Percentiles rank a stretch among this genome's conserved stretches.
Conservation (phyloP, 495 filamentous ascomycete species). For the Tuber brumale region DNA sequence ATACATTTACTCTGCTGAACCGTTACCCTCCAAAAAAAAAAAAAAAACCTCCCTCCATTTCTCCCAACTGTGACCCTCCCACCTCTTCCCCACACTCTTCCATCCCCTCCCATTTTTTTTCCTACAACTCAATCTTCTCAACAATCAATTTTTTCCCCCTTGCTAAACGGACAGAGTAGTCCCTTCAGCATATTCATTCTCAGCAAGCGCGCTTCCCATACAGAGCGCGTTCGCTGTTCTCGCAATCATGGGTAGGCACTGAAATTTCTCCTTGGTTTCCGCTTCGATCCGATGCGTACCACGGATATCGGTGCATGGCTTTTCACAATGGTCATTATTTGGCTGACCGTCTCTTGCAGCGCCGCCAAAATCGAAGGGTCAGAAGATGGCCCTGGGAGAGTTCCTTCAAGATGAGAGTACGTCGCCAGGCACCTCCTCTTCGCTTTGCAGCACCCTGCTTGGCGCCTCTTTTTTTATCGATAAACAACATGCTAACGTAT, state of each 20-base stretch:
- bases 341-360: conserved; percentile 54
- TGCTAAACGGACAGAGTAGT: conserved; percentile 15
- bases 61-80: conserved; percentile 19
- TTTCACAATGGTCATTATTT: conserved; percentile 7
- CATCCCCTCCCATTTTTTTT: conserved; percentile 17
- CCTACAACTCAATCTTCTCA: conserved; percentile 10
- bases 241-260: conserved; percentile 83
- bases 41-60: conserved; percentile 9
- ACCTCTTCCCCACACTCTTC: conserved; percentile 15
- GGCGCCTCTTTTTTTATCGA: conserved; percentile 3
- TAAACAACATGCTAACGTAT: conserved; percentile 11
- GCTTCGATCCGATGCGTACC: conserved; percentile 1
- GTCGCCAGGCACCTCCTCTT: conserved; percentile 36
- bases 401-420: conserved; percentile 84
- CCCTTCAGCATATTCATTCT: conserved; percentile 25
- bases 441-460: background rate
- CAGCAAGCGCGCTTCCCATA: conserved; percentile 40
- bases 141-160: conserved; percentile 21
- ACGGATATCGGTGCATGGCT: background rate
- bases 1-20: background rate
- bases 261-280: conserved; percentile 20
- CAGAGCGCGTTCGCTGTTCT: conserved; percentile 50
- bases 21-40: background rate
- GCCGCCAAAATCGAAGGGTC: conserved; percentile 81
- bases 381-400: conserved; percentile 88